phyloP scores from a whole-genome alignment of 306 rosid species.

The Comarum palustre region DNA sequence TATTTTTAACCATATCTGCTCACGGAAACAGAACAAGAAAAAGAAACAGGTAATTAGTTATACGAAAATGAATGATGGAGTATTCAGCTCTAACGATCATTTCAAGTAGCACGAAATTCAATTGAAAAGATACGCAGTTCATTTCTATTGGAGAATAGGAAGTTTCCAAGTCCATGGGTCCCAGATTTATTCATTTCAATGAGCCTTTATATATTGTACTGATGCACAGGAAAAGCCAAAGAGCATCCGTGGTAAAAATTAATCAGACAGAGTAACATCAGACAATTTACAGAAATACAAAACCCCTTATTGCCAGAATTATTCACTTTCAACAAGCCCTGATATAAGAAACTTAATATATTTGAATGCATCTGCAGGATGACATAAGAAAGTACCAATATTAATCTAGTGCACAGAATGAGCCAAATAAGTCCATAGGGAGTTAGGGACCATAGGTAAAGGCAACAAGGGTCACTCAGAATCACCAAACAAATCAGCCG shows the following conservation, averaged over 20 bases:
- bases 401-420: background rate
- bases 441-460: background rate
- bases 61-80: constrained; percentile 12
- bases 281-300: background rate
- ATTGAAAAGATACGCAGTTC: too few species aligned
- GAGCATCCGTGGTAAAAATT: background rate
- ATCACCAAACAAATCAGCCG: constrained; percentile 20
- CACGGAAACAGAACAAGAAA: constrained; percentile 19
- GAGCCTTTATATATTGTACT: background rate
- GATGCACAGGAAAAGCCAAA: background rate
- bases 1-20: constrained; percentile 97
- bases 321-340: background rate
- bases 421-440: background rate
- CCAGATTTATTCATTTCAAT: background rate
- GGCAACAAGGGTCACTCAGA: constrained; percentile 1
- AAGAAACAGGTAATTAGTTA: constrained; percentile 5
- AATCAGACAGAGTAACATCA: background rate
- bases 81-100: constrained; percentile 19
- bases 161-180: too few species aligned
- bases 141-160: too few species aligned
- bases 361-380: background rate
- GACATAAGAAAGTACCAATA: background rate
- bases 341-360: background rate
- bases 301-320: background rate
- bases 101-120: background rate